Evolutionary conservation across 2,329 filamentous ascomycete species (phyloP).

Genomic region (Tricladium varicosporioides): DNA sequence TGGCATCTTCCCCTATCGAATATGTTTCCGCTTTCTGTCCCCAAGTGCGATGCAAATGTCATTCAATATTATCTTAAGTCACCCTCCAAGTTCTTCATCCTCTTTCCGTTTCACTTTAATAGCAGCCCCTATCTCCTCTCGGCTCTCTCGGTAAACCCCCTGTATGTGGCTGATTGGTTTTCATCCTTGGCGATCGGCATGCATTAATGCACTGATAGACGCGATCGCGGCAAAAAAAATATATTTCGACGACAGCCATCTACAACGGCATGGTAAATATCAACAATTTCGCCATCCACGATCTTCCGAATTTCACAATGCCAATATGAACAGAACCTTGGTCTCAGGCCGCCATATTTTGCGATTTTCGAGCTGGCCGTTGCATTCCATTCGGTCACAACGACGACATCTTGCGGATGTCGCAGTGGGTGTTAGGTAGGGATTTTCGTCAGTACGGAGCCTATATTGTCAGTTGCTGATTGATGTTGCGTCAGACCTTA

Average conservation of each 20-base stretch:
- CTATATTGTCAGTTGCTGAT: neutral
- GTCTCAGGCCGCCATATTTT: slow-evolving; percentile 10
- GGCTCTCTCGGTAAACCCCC: neutral
- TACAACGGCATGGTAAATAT: neutral
- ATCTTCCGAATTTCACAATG: slow-evolving; percentile 16
- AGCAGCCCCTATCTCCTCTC: neutral
- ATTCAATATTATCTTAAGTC: too few relatives aligned
- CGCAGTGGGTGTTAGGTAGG: slow-evolving; percentile 19
- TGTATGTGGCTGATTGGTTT: neutral
- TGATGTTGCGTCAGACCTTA: slow-evolving; percentile 45
- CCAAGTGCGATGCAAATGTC: too few relatives aligned
- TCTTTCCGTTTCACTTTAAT: neutral
- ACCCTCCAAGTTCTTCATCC: neutral
- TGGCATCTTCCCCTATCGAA: too few relatives aligned
- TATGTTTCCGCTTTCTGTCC: too few relatives aligned
- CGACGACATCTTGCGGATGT: slow-evolving; percentile 25
- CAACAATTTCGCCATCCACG: too few relatives aligned
- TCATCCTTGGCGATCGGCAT: neutral
- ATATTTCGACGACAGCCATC: neutral
- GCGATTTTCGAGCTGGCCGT: slow-evolving; percentile 5
- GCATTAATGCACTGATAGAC: neutral
- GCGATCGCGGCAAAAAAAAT: slow-evolving; percentile 2
- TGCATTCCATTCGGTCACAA: slow-evolving; percentile 12
- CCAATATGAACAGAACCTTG: slow-evolving; percentile 27
- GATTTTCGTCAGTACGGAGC: neutral